A percentile compares a stretch with the other conserved stretches of the same genome.
Conservation (phyloP, 208 protist genomes). For the Naegleria fowleri region DNA sequence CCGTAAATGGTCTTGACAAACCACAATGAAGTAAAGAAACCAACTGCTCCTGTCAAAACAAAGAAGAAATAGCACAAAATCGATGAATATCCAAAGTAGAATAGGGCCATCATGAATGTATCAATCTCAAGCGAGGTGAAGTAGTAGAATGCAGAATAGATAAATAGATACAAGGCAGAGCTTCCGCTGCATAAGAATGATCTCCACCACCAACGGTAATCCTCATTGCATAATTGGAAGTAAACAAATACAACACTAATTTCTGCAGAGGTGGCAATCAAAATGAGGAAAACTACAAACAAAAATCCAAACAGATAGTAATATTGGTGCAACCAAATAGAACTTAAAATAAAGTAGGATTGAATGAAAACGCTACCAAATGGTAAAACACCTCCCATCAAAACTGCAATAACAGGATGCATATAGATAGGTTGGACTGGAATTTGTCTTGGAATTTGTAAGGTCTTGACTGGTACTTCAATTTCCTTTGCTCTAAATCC, state of each 20-base stretch:
- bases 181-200: conserved; percentile 57
- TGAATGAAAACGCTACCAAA: conserved; percentile 95
- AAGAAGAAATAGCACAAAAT: conserved; percentile 21
- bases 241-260: conserved; percentile 85
- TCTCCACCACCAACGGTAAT: conserved; percentile 85
- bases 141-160: conserved; percentile 67
- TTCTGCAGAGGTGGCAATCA: conserved; percentile 75
- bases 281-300: conserved; percentile 79
- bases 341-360: conserved; percentile 94
- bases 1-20: conserved; percentile 25
- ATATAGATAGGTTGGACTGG: conserved; percentile 81
- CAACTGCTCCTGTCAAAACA: conserved; percentile 26
- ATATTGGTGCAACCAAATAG: conserved; percentile 76
- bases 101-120: background rate
- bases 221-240: conserved; percentile 75
- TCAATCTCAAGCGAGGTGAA: conserved; percentile 44
- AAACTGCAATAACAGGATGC: conserved; percentile 55
- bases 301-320: conserved; percentile 88
- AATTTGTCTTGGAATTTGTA: conserved; percentile 91
- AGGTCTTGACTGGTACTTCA: conserved; percentile 75
- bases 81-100: conserved; percentile 27
- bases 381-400: conserved; percentile 84
- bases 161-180: conserved; percentile 65
- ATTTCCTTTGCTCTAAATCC: conserved; percentile 74
- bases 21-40: conserved; percentile 14